These are phyloP conservation scores for Calcarisporium arbuscula DNA, from an alignment of 2,329 filamentous ascomycete genomes.

Conservation along the genomic window DNA sequence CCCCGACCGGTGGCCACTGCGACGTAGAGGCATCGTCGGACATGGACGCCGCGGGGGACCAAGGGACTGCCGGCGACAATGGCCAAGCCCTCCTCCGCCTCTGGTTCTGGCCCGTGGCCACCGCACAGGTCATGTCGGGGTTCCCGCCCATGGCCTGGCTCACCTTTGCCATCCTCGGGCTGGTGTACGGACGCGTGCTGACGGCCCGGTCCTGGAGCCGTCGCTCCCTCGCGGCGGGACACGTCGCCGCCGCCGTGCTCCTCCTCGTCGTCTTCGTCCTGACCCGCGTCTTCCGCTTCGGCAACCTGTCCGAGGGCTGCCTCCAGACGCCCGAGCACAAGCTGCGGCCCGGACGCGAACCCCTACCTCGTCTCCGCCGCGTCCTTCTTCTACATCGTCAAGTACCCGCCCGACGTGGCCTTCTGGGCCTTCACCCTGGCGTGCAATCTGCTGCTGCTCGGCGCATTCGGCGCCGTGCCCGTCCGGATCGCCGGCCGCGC, in stretches of 20 bases:
- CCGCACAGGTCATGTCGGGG: conserved; percentile 25
- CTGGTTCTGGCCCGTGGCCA: conserved; percentile 33
- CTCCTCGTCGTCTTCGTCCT: conserved; percentile 33
- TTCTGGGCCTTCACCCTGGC: conserved; percentile 37
- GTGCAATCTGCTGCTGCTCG: conserved; percentile 31
- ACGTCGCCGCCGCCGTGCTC: conserved; percentile 19
- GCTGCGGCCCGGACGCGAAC: conserved; percentile 23
- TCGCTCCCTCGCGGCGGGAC: conserved; percentile 18
- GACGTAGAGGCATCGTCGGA: conserved; percentile 4
- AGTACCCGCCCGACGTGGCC: conserved; percentile 41
- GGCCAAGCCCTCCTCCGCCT: conserved; percentile 21
- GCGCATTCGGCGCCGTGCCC: conserved; percentile 28
- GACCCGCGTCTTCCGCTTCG: conserved; percentile 33
- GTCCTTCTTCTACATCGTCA: conserved; percentile 40
- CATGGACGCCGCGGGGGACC: neutral
- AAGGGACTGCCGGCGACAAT: neutral
- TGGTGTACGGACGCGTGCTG: conserved; percentile 36
- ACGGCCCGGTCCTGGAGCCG: conserved; percentile 24
- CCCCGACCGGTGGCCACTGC: conserved; percentile 32
- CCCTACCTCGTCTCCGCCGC: conserved; percentile 33
- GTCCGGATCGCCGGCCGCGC: conserved; percentile 20
- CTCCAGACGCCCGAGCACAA: conserved; percentile 32
- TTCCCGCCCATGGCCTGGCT: conserved; percentile 42
- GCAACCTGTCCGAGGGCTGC: conserved; percentile 38
- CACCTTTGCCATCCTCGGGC: conserved; percentile 37